Evolutionary conservation across 345 rosid genomes (phyloP), one percentile per base, ranked within the genome.

Genomic region (Rhizophora mangle): DNA sequence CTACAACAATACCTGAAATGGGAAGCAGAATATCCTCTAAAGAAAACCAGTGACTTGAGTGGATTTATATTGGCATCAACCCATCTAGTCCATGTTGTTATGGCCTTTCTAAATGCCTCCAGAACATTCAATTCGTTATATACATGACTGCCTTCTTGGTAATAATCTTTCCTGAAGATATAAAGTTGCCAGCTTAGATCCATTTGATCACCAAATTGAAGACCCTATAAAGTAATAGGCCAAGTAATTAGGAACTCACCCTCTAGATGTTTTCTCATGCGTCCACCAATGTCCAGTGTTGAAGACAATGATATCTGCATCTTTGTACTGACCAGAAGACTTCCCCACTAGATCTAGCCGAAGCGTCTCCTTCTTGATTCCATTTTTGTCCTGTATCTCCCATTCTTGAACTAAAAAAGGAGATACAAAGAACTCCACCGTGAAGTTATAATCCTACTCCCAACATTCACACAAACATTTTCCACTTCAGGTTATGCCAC

Each of bases 281-380:
- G 98, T 95, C 99, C 99, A 92, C 99, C 98, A 95, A 56, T 95
- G 99, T 27, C 99, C 99, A 0, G 99, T 92, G 62, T 95, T 95
- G 84, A 92, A 95, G 63, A 92, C 76, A 54, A 95, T 75, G 57
- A 92, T 74, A 68, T 95, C 94, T 0, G 96, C 98, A 36, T 60
- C 77, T 77, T 82, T 92, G 72, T 95, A 95, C 67, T 76, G 84
- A 64, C 88, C 85, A 0, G 92, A 86, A 2, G 96, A 87, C 79
- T 81, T 85, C 27, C 96, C 93, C 0, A 92, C 87, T 72, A 88
- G 72, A 83, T 95, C 99, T 22, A 95, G 86, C 81, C 99, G 78
- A 36, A 95, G 84, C 1, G 98, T 92, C 71, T 89, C 98, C 87
- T 87, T 89, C 69, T 80, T 84, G 0, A 76, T 30, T 70, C 96